phyloP scores from a whole-genome alignment of 2,329 filamentous ascomycete species.

The Penicillium rolfsii region DNA sequence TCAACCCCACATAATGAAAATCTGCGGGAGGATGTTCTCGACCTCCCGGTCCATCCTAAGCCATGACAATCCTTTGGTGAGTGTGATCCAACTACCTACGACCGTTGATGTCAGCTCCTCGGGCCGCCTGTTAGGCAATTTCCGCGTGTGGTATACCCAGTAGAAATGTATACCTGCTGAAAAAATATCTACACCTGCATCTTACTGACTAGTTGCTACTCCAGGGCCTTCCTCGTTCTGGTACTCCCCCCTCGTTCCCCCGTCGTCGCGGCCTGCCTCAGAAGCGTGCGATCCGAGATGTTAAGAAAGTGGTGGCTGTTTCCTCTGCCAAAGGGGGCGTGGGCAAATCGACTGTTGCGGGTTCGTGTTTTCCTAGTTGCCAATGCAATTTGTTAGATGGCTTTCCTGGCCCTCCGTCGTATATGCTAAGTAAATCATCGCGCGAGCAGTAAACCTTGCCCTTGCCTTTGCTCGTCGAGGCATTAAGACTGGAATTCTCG shows the following conservation, averaged over 20 bases:
- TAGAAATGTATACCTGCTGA: not conserved
- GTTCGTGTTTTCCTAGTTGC: conserved; percentile 48
- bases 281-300: conserved; percentile 77
- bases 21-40: conserved; percentile 59
- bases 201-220: not conserved
- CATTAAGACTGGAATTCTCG: conserved; percentile 81
- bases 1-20: conserved; percentile 11
- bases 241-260: conserved; percentile 67
- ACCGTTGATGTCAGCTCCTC: not conserved
- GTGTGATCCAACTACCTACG: conserved; percentile 10
- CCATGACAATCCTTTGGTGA: conserved; percentile 90
- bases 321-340: conserved; percentile 98
- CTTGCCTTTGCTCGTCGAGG: conserved; percentile 82
- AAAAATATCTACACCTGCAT: not conserved
- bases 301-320: conserved; percentile 92
- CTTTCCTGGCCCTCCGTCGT: not conserved
- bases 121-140: not conserved
- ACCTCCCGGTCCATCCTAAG: conserved; percentile 53
- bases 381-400: not conserved
- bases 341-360: conserved; percentile 90
- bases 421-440: conserved; percentile 7
- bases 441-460: conserved; percentile 69
- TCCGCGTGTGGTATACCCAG: not conserved
- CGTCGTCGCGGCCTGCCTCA: conserved; percentile 80
- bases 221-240: conserved; percentile 82